Evolutionary conservation across 768 basidiomycete genomes (phyloP).

Genomic region (Mrakia blollopis): DNA sequence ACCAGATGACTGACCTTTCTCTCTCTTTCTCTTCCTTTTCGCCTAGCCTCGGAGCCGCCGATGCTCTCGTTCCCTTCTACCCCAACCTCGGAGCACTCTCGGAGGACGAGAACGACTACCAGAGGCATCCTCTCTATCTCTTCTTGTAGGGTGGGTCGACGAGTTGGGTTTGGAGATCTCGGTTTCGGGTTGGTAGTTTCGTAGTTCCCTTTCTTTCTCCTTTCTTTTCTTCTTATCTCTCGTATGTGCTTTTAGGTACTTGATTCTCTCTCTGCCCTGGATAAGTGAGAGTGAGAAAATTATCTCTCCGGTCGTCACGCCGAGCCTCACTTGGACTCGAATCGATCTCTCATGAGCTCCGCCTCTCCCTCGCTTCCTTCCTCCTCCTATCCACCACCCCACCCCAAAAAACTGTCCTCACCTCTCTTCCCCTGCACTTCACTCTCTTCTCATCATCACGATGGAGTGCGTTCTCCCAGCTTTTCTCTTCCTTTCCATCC

Average conservation of each 20-base stretch:
- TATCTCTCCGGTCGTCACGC: neutral
- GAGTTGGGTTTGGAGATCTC: too few relatives aligned
- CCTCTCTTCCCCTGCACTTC: neutral
- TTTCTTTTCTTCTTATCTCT: neutral
- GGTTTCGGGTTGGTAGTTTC: neutral
- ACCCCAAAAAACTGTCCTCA: too few relatives aligned
- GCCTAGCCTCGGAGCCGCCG: slow-evolving; percentile 25
- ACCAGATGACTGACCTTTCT: neutral
- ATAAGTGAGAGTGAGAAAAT: neutral
- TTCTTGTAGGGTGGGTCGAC: slow-evolving; percentile 16
- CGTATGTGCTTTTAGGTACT: neutral
- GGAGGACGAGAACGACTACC: slow-evolving; percentile 33
- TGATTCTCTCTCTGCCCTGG: neutral
- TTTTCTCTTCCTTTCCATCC: too few relatives aligned
- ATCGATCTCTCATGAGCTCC: neutral
- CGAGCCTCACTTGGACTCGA: neutral
- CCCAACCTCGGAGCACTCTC: slow-evolving; percentile 28
- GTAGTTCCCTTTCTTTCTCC: neutral
- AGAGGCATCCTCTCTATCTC: slow-evolving; percentile 29
- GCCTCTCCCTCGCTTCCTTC: neutral
- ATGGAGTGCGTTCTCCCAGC: too few relatives aligned
- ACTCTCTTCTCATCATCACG: neutral
- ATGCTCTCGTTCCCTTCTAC: slow-evolving; percentile 33
- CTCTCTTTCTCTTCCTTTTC: neutral
- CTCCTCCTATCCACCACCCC: neutral